These are phyloP conservation scores for Globisporangium perplexum DNA, from an alignment of 352 stramenopile genomes.

Conservation along the genomic window DNA sequence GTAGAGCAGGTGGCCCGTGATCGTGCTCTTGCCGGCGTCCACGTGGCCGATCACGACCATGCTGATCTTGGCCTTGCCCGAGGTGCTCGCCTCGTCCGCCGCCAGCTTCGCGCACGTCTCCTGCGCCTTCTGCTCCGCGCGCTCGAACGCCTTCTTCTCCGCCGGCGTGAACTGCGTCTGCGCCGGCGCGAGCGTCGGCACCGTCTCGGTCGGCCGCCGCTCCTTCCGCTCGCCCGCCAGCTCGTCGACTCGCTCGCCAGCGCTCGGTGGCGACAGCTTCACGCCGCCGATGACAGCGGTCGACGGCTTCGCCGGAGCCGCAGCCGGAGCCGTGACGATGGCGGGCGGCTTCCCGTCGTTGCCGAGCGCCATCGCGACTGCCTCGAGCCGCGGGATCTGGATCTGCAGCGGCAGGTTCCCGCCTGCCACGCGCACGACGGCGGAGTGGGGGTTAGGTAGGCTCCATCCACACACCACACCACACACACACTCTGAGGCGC, in stretches of 20 bases:
- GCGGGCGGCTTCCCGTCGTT: constrained; percentile 21
- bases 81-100: constrained; percentile 33
- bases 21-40: constrained; percentile 96
- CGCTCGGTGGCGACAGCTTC: too few relatives aligned
- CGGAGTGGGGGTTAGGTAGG: too few relatives aligned
- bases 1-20: constrained; percentile 95
- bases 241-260: constrained; percentile 1
- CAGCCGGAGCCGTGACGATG: constrained; percentile 28
- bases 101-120: constrained; percentile 34
- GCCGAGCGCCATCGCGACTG: constrained; percentile 43
- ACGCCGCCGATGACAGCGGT: too few relatives aligned
- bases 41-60: constrained; percentile 97
- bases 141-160: constrained; percentile 65
- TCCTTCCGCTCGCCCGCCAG: constrained; percentile 17
- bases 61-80: constrained; percentile 82
- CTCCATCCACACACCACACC: too few relatives aligned
- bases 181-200: constrained; percentile 21
- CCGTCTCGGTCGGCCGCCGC: constrained; percentile 19
- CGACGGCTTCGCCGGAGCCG: constrained; percentile 18
- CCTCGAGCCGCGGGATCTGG: constrained; percentile 54
- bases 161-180: constrained; percentile 46
- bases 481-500: background rate
- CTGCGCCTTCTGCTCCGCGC: constrained; percentile 65
- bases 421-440: background rate
- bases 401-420: constrained; percentile 60